Conservation (phyloP, 805 yeast species). For the Yamadazyma nakazawae region DNA sequence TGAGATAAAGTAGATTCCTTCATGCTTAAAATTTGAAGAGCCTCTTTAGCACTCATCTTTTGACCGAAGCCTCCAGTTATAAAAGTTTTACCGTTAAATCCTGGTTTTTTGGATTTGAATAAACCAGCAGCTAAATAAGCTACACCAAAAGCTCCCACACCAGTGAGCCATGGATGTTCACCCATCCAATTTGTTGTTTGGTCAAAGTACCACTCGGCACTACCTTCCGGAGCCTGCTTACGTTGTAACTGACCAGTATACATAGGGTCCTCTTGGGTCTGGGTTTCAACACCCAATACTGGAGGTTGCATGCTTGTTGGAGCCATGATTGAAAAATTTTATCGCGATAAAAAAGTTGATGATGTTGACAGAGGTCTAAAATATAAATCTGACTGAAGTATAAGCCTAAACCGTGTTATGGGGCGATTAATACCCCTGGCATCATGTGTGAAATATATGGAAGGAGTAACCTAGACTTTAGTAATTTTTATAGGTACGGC, state of each 20-base stretch:
- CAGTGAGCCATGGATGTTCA: constrained; percentile 73
- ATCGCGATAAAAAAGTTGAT: not conserved
- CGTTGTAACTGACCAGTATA: constrained; percentile 41
- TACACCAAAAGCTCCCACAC: constrained; percentile 63
- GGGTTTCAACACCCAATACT: constrained; percentile 44
- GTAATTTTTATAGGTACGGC: too few species aligned
- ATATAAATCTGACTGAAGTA: not conserved
- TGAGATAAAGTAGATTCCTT: constrained; percentile 62
- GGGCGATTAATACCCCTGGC: not conserved
- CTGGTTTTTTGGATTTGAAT: constrained; percentile 66
- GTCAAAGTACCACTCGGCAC: constrained; percentile 64
- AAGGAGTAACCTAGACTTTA: too few species aligned
- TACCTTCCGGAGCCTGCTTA: constrained; percentile 41
- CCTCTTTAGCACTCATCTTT: constrained; percentile 90
- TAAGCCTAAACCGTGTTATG: not conserved
- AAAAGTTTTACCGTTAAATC: constrained; percentile 62
- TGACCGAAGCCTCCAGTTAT: constrained; percentile 85
- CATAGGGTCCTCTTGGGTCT: constrained; percentile 15
- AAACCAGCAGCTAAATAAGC: constrained; percentile 66
- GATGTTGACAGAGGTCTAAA: not conserved
- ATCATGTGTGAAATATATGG: not conserved
- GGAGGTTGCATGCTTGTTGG: constrained; percentile 46
- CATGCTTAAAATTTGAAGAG: constrained; percentile 76
- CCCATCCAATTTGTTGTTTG: constrained; percentile 56
- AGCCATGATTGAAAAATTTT: constrained; percentile 15